Conservation (phyloP, 257 asterid genomes). For the Catharanthus roseus region DNA sequence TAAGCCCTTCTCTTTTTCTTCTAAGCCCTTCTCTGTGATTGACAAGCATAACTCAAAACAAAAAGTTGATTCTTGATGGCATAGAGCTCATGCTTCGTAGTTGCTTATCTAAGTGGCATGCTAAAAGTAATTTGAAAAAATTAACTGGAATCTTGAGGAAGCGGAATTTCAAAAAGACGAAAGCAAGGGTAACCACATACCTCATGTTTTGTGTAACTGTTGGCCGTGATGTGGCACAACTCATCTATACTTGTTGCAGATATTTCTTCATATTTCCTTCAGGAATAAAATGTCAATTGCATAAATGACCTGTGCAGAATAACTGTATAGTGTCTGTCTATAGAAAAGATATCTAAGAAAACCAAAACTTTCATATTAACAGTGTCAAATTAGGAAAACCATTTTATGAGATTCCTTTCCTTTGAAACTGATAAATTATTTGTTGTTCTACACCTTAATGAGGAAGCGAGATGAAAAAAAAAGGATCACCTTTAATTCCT, state of each 20-base stretch:
- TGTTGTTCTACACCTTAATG: no score
- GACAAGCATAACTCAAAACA: no score
- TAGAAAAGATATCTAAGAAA: constrained; percentile 17
- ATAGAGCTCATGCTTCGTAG: no score
- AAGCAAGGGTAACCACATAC: constrained; percentile 24
- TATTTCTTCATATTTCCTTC: constrained; percentile 88
- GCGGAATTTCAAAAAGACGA: neutral
- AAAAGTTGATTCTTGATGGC: no score
- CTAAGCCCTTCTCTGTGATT: no score
- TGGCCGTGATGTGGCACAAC: constrained; percentile 71
- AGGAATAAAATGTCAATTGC: constrained; percentile 9
- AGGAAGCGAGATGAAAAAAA: no score
- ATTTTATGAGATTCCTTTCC: no score
- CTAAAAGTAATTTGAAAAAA: no score
- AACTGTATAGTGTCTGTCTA: constrained; percentile 1
- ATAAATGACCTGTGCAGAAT: neutral
- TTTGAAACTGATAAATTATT: no score
- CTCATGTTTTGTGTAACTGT: constrained; percentile 68
- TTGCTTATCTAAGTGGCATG: no score
- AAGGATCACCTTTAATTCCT: no score
- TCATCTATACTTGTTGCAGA: constrained; percentile 77
- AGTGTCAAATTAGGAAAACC: neutral
- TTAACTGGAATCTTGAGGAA: neutral
- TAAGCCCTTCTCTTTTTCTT: no score
- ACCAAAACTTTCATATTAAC: neutral